Evolutionary conservation across 2,329 filamentous ascomycete genomes (phyloP).

Genomic region (Ceratocystis destructans): DNA sequence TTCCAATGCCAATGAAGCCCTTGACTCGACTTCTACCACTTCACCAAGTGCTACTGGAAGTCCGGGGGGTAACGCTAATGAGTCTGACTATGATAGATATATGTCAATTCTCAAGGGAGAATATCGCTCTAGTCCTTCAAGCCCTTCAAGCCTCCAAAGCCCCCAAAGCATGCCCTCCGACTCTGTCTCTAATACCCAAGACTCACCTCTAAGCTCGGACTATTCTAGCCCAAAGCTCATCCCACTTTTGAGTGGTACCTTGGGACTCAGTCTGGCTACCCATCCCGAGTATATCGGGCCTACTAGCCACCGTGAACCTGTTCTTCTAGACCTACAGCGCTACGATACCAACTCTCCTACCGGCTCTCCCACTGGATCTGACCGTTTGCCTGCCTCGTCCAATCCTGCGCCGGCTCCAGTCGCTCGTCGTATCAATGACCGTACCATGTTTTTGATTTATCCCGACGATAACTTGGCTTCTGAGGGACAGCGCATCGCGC

Average conservation of each 20-base stretch:
- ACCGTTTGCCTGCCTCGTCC: constrained; percentile 8
- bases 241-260: constrained; percentile 29
- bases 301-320: constrained; percentile 44
- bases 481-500: constrained; percentile 30
- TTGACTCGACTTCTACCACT: constrained; percentile 1
- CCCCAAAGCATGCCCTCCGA: background rate
- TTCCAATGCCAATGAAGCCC: background rate
- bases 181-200: background rate
- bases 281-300: constrained; percentile 48
- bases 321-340: constrained; percentile 41
- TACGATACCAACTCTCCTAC: constrained; percentile 31
- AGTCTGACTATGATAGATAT: constrained; percentile 17
- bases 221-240: constrained; percentile 15
- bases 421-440: constrained; percentile 27
- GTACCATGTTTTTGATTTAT: constrained; percentile 28
- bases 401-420: constrained; percentile 21
- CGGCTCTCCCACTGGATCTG: constrained; percentile 1
- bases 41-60: background rate
- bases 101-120: constrained; percentile 15
- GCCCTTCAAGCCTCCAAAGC: background rate
- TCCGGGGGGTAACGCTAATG: background rate
- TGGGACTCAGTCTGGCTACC: constrained; percentile 44
- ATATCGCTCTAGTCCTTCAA: constrained; percentile 7
- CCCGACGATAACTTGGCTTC: constrained; percentile 27
- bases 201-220: constrained; percentile 5